Evolutionary conservation across 306 rosid species (phyloP), one percentile per base, ranked within the genome.

Genomic region (Acacia melanoxylon): DNA sequence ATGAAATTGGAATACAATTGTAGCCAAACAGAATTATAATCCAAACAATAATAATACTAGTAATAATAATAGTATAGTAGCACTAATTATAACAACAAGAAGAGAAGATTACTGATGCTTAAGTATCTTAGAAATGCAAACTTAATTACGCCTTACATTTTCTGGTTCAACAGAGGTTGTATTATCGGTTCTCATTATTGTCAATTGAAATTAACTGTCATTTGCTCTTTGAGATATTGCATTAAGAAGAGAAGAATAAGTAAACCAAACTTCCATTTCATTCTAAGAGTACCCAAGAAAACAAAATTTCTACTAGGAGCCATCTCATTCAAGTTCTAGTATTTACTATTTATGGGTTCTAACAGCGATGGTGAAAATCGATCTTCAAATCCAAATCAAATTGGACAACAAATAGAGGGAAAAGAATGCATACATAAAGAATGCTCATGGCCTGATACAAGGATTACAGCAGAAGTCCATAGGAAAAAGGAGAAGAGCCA

Each of bases 381-480:
- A 72, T 29, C 11, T 48, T 27, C 0, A 20, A 48, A 46, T 27
- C 25, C 5, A 45, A 31, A 24, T 14, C 12, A 45, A 71, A 44
- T 12, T 24, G 22, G 51, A 16, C 62, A 48, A 44, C 14, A 25
- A 49, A 72, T 15, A 29, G 17, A 10, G 62, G 62, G 24, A 0
- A 72, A 48, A 72, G 37, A 46, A 72, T 15, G 44, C 77, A 15
- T 72, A 49, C 77, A 27, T 29, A 72, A 29, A 19, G 77, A 48
- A 17, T 46, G 25, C 10, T 29, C 62, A 72, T 48, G 56, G 77
- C 77, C 31, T 15, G 75, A 42, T 22, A 8, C 62, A 17, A 27
- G 42, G 20, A 27, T 49, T 72, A 48, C 25, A 25, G 61, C 61
- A 72, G 77, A 48, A 46, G 61, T 42, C 77, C 76, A 71, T 2